Evolutionary conservation across 768 basidiomycete species (phyloP).

Genomic region (Tylopilus felleus): DNA sequence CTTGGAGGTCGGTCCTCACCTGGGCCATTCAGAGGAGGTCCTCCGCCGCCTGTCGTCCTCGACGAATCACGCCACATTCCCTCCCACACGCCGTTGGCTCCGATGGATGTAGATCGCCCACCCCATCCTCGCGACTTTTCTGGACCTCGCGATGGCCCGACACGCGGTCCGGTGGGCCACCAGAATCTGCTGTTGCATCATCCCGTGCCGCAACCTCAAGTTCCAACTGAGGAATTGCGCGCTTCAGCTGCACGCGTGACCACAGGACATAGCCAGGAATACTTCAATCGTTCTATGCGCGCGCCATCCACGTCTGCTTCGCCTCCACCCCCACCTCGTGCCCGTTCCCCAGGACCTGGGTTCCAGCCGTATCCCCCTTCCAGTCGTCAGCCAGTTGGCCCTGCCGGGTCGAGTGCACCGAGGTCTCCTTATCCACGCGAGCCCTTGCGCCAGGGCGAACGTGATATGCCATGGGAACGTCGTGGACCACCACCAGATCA

Average conservation of each 20-base stretch:
- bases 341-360: conserved; percentile 48
- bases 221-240: conserved; percentile 50
- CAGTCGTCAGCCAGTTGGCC: conserved; percentile 47
- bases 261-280: conserved; percentile 50
- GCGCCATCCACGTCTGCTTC: conserved; percentile 59
- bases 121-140: conserved; percentile 56
- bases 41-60: conserved; percentile 76
- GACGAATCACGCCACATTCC: conserved; percentile 70
- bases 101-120: conserved; percentile 70
- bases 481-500: conserved; percentile 44
- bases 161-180: conserved; percentile 55
- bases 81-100: conserved; percentile 69
- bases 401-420: conserved; percentile 52
- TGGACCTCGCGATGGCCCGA: conserved; percentile 40
- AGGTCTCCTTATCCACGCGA: conserved; percentile 62
- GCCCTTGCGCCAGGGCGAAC: conserved; percentile 42
- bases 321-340: conserved; percentile 49
- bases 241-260: conserved; percentile 36
- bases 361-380: conserved; percentile 49
- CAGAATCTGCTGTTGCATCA: conserved; percentile 64
- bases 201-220: conserved; percentile 58
- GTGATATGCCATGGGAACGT: conserved; percentile 60
- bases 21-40: conserved; percentile 77
- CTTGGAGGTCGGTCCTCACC: conserved; percentile 52
- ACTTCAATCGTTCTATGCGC: conserved; percentile 50